Evolutionary conservation across 2,329 filamentous ascomycete species (phyloP), one percentile per base, ranked within the genome.

Genomic region (Colletotrichum sp.): DNA sequence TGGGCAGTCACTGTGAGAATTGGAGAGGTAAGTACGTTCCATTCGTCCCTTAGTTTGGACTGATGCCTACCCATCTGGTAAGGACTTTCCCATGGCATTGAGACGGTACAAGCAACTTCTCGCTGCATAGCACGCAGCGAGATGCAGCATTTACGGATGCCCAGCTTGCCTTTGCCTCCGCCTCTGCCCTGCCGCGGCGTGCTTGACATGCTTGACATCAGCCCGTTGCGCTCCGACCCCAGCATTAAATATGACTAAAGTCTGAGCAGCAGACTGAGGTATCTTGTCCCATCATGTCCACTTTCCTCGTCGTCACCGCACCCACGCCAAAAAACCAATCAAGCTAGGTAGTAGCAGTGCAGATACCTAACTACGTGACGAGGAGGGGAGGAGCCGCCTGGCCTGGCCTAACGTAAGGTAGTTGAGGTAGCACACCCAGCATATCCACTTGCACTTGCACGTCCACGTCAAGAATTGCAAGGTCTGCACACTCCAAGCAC

Each of bases 391-490:
- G 70, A 72, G 62, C 62, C 70, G 61, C 69, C 48, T 52, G 32
- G 60, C 28, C 66, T 34, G n/a, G 13, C 26, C 24, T 56, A 56
- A 26, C 56, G 38, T 43, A 43, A 38, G 36, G 36, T 38, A 48
- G 38, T 5, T 48, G 38, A 58, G 55, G 55, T 60, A 70, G 66
- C 66, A 73, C 66, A 56, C 58, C 58, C 66, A 55, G n/a, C 65
- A 67, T 71, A 74, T 74, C 71, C 71, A 74, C 71, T 71, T 60
- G 15, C 60, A 52, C 69, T 36, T 28, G 32, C 38, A 64, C 38
- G 28, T 55, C 68, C 68, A 55, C 56, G 56, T 70, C 67, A 52
- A 52, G n/a, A 52, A 21, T 52, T 52, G 43, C 43, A 52, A 52
- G 43, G 43, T 24, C 43, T 52, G 43, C 43, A 52, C 43, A 52